Evolutionary conservation across 2,329 filamentous ascomycete genomes (phyloP).

Genomic region (Aspergillus uvarum): DNA sequence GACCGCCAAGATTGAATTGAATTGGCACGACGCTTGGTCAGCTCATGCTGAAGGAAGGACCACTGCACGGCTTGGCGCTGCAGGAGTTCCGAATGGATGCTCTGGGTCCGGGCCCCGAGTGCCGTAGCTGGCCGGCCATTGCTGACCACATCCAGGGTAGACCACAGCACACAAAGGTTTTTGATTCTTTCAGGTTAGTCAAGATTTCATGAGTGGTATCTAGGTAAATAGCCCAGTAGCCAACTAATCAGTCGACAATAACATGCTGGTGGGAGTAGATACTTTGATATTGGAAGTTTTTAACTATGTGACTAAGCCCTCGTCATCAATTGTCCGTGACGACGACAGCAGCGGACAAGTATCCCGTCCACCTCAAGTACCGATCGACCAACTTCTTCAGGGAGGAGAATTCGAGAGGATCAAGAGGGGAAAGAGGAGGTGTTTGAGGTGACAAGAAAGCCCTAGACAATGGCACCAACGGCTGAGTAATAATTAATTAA

Average conservation of each 20-base stretch:
- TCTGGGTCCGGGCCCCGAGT: too few relatives aligned
- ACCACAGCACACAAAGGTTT: too few relatives aligned
- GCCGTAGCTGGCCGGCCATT: too few relatives aligned
- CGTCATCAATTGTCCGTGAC: background rate
- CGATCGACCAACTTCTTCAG: background rate
- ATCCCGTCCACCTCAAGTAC: too few relatives aligned
- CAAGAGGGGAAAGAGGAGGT: slow-evolving; percentile 17
- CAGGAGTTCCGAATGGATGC: background rate
- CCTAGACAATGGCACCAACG: slow-evolving; percentile 8
- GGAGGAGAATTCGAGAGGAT: slow-evolving; percentile 9
- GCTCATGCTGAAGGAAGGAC: background rate
- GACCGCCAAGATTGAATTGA: slow-evolving; percentile 10
- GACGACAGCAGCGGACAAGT: background rate
- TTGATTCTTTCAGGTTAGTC: too few relatives aligned
- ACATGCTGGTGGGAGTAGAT: background rate
- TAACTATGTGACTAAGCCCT: background rate
- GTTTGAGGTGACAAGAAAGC: slow-evolving; percentile 12
- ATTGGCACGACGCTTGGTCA: slow-evolving; percentile 9
- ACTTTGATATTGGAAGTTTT: too few relatives aligned
- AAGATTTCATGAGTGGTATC: too few relatives aligned
- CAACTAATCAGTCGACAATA: too few relatives aligned
- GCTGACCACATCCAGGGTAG: background rate
- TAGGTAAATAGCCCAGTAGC: too few relatives aligned
- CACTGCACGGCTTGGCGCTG: slow-evolving; percentile 2
- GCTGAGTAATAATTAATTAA: background rate